phyloP scores from a whole-genome alignment of 1,139 yeast species.

The Hemisphaericaspora xylanilytica region DNA sequence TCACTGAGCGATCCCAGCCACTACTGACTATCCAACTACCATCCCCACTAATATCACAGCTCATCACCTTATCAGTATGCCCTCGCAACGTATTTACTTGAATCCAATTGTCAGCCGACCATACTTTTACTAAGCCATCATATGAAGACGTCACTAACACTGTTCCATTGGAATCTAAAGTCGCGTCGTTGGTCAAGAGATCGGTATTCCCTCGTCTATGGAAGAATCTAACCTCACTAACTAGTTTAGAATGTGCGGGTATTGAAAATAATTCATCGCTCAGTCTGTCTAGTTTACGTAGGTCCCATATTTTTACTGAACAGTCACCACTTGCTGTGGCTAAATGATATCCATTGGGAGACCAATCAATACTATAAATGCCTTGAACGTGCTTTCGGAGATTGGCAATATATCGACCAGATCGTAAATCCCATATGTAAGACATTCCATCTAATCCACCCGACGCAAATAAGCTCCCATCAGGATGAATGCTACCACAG shows the following conservation, averaged over 20 bases:
- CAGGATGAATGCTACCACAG: constrained; percentile 63
- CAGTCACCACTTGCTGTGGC: constrained; percentile 89
- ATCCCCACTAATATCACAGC: constrained; percentile 55
- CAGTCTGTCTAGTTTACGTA: constrained; percentile 45
- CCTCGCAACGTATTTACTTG: constrained; percentile 55
- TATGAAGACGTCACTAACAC: constrained; percentile 64
- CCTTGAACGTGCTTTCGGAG: constrained; percentile 71
- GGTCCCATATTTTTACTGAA: constrained; percentile 80
- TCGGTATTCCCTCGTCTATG: constrained; percentile 27
- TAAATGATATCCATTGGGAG: constrained; percentile 70
- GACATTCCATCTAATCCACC: constrained; percentile 80
- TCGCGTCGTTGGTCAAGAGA: constrained; percentile 6
- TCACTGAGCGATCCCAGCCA: constrained; percentile 84
- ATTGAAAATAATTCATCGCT: constrained; percentile 47
- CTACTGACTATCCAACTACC: constrained; percentile 52
- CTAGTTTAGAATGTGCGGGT: constrained; percentile 74
- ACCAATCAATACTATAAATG: constrained; percentile 70
- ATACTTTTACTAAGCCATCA: constrained; percentile 62
- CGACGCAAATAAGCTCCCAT: constrained; percentile 73
- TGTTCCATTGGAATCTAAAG: constrained; percentile 33
- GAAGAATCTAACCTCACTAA: constrained; percentile 64
- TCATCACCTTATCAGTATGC: constrained; percentile 70
- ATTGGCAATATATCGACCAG: constrained; percentile 64
- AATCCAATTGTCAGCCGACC: constrained; percentile 77
- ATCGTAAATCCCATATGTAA: constrained; percentile 81